A percentile compares a stretch with the other conserved stretches of the same genome.
These are phyloP conservation scores for Lactarius pseudohatsudake DNA, from an alignment of 768 basidiomycete genomes.

Conservation along the genomic window DNA sequence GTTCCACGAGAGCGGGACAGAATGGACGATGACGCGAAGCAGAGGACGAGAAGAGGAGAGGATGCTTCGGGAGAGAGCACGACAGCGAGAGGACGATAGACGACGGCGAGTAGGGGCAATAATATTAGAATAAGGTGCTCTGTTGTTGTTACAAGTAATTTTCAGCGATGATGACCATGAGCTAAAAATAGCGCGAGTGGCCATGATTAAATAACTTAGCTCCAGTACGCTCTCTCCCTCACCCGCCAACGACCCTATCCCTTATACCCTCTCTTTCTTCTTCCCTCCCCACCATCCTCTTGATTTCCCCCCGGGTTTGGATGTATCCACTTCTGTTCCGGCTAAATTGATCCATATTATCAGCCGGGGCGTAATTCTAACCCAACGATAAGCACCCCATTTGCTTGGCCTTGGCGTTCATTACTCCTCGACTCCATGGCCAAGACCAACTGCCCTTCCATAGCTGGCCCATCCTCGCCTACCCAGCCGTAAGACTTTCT, in stretches of 20 bases:
- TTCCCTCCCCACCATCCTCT: not conserved
- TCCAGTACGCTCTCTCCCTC: not conserved
- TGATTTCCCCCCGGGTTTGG: not conserved
- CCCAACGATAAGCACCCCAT: not conserved
- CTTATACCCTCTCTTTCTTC: not conserved
- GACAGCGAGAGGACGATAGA: constrained; percentile 56
- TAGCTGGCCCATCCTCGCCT: constrained; percentile 14
- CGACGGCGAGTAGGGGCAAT: constrained; percentile 36
- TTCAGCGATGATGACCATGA: too few species aligned
- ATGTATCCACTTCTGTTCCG: not conserved
- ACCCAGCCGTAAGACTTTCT: constrained; percentile 13
- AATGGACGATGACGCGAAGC: constrained; percentile 51
- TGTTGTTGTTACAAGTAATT: not conserved
- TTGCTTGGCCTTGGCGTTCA: constrained; percentile 24
- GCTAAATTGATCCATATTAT: not conserved
- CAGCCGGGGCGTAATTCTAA: not conserved
- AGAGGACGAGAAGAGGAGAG: constrained; percentile 39
- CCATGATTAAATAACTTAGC: not conserved
- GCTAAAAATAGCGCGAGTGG: not conserved
- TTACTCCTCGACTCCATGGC: constrained; percentile 28
- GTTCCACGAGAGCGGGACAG: constrained; percentile 64
- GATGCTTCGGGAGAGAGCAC: constrained; percentile 42
- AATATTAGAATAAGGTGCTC: not conserved
- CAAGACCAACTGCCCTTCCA: constrained; percentile 31
- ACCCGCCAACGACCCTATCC: not conserved